phyloP scores from a whole-genome alignment of 2,329 filamentous ascomycete genomes.

The Phyllosticta paracitricarpa region DNA sequence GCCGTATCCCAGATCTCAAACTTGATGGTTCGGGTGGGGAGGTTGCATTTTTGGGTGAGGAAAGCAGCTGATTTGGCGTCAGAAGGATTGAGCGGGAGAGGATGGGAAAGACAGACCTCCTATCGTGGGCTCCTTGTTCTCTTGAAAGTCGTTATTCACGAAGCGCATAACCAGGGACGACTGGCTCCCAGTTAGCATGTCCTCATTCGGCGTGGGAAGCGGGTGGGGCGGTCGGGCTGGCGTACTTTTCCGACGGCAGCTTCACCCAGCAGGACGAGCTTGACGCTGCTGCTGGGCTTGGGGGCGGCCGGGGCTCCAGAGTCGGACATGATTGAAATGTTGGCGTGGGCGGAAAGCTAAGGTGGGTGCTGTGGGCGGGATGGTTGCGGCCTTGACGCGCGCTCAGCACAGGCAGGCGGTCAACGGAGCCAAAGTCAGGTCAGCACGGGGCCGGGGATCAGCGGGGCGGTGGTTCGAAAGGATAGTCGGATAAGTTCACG shows the following conservation, averaged over 20 bases:
- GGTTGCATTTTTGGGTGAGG: constrained; percentile 95
- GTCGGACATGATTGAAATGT: constrained; percentile 53
- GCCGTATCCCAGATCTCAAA: constrained; percentile 91
- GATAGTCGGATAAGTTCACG: not conserved
- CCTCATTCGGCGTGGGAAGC: not conserved
- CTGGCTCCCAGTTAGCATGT: constrained; percentile 24
- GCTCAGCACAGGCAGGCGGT: constrained; percentile 10
- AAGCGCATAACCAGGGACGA: constrained; percentile 96
- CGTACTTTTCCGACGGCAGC: constrained; percentile 95
- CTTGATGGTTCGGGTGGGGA: constrained; percentile 69
- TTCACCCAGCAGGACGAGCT: constrained; percentile 94
- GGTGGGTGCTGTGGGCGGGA: constrained; percentile 6
- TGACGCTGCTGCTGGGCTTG: constrained; percentile 99
- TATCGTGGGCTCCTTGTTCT: constrained; percentile 99
- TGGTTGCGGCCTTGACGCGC: constrained; percentile 4
- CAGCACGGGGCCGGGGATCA: not conserved
- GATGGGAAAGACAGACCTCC: constrained; percentile 53
- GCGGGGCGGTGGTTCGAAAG: not conserved
- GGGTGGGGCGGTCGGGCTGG: not conserved
- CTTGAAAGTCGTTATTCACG: constrained; percentile 99
- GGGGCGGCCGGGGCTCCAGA: constrained; percentile 55
- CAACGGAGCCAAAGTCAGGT: not conserved
- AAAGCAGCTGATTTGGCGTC: constrained; percentile 62
- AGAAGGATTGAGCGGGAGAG: not conserved
- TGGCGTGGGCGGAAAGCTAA: not conserved